These are phyloP conservation scores for Ceratopteris richardii DNA, from an alignment of 75 land plant species.

Conservation along the genomic window DNA sequence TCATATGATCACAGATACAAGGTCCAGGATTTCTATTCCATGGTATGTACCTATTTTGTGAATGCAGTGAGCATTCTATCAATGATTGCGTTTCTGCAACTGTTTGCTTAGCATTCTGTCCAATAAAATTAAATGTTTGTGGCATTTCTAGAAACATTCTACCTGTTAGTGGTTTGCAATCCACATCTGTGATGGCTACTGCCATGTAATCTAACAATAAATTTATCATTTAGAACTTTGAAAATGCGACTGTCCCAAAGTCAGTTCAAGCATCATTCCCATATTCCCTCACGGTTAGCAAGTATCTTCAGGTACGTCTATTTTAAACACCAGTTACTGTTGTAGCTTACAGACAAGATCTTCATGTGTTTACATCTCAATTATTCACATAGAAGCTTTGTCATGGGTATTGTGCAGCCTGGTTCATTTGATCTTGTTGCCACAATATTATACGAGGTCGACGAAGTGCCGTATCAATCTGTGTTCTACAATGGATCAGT, in stretches of 20 bases:
- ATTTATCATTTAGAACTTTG: conserved; percentile 7
- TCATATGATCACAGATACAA: conserved; percentile 61
- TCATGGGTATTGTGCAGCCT: conserved; percentile 37
- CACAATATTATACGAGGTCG: conserved; percentile 73
- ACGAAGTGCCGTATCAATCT: conserved; percentile 49
- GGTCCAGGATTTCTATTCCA: conserved; percentile 72
- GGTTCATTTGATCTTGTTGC: conserved; percentile 85
- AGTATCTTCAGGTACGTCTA: conserved; percentile 20
- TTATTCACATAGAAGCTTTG: no score
- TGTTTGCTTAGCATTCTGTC: no score
- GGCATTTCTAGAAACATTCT: no score
- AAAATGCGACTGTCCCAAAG: conserved; percentile 16
- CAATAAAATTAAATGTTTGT: no score
- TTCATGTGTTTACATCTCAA: no score
- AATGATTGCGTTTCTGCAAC: no score
- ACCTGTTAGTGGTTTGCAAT: no score
- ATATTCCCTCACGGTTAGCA: conserved; percentile 18
- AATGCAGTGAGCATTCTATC: no score
- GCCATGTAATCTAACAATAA: no score
- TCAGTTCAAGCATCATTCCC: conserved; percentile 16
- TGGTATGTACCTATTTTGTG: conserved; percentile 30
- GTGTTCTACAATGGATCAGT: conserved; percentile 92
- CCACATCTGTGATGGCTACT: no score
- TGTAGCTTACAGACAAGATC: neutral
- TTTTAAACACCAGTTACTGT: neutral